A percentile compares a stretch with the other conserved stretches of the same genome.
phyloP scores from a whole-genome alignment of 108 stramenopile species.

The Discostella stelligeroides region DNA sequence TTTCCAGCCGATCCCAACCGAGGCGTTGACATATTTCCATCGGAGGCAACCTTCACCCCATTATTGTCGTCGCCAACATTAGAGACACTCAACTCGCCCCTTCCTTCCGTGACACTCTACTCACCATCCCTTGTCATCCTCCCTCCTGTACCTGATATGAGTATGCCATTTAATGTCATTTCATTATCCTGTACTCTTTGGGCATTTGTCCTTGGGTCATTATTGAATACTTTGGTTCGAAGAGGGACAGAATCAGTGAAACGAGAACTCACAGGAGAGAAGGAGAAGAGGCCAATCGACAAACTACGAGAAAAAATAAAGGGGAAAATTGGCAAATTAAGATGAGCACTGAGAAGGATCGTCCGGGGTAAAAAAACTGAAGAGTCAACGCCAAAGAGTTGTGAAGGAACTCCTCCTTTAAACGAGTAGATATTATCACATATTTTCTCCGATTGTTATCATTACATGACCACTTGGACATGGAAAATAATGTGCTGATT shows the following conservation, averaged over 20 bases:
- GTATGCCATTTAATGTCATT: slow-evolving; percentile 96
- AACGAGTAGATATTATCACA: too few species aligned
- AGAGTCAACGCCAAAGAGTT: too few species aligned
- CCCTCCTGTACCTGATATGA: slow-evolving; percentile 91
- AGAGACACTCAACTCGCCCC: neutral
- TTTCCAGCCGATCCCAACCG: slow-evolving; percentile 88
- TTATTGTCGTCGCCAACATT: slow-evolving; percentile 1
- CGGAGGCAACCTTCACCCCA: slow-evolving; percentile 49
- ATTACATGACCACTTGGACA: too few species aligned
- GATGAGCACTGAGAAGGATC: slow-evolving; percentile 22
- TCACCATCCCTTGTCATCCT: slow-evolving; percentile 68
- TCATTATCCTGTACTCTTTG: slow-evolving; percentile 84
- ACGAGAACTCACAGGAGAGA: slow-evolving; percentile 53
- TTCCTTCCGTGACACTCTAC: slow-evolving; percentile 52
- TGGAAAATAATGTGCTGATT: too few species aligned
- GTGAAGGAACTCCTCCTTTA: too few species aligned
- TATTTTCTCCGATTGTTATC: too few species aligned
- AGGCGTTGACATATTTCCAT: slow-evolving; percentile 74
- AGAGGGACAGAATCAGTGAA: slow-evolving; percentile 65
- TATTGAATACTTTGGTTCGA: slow-evolving; percentile 79
- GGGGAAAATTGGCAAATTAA: slow-evolving; percentile 36
- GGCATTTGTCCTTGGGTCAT: slow-evolving; percentile 86
- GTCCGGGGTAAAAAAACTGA: neutral
- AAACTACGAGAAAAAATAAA: slow-evolving; percentile 39
- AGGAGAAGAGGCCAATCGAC: slow-evolving; percentile 45